phyloP scores from a whole-genome alignment of 2,329 filamentous ascomycete species.

The Aspergillus flavus region DNA sequence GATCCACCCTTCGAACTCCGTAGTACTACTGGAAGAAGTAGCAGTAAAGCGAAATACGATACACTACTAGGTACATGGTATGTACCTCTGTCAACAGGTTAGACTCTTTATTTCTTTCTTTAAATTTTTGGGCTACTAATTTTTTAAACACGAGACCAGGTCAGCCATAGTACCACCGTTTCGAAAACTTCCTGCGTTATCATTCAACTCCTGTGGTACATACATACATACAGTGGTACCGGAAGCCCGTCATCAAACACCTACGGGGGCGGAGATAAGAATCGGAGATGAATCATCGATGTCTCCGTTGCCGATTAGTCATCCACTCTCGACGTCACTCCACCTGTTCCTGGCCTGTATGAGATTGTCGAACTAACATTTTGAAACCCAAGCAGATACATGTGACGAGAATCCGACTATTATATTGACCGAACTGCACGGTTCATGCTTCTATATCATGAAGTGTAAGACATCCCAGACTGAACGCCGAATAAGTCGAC shows the following conservation, averaged over 20 bases:
- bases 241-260: not conserved
- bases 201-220: not conserved
- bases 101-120: not conserved
- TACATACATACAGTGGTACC: too few species aligned
- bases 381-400: too few species aligned
- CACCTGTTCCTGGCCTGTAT: not conserved
- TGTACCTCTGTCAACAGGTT: not conserved
- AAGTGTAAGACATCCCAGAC: not conserved
- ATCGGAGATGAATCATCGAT: not conserved
- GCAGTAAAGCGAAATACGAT: not conserved
- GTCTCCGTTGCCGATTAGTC: slow-evolving; percentile 14
- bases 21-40: not conserved
- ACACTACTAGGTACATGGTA: not conserved
- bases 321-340: not conserved
- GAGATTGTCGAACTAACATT: too few species aligned
- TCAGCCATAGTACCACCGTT: not conserved
- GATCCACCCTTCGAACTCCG: not conserved
- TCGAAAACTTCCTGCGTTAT: not conserved
- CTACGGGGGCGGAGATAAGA: slow-evolving; percentile 12
- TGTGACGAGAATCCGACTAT: not conserved
- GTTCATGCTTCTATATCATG: not conserved
- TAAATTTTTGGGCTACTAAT: not conserved
- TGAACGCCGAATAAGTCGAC: not conserved
- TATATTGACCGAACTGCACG: not conserved
- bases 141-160: not conserved